Percentiles rank a stretch among this genome's conserved stretches.
Evolutionary conservation across 495 filamentous ascomycete genomes (phyloP).

Genomic region (Tuber calosporum): DNA sequence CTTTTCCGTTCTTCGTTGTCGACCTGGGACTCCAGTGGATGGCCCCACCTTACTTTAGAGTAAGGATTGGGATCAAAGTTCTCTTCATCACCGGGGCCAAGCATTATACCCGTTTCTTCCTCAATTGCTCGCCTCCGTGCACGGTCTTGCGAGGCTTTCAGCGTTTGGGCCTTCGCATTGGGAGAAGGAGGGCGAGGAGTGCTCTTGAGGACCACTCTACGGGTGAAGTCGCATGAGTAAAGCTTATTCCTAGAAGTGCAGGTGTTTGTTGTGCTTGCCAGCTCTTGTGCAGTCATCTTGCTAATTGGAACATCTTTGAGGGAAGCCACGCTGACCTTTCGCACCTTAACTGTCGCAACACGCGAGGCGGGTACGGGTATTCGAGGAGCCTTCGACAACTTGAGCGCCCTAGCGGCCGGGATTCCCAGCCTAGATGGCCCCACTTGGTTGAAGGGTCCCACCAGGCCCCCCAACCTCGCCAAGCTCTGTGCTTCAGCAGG

Average conservation of each 20-base stretch:
- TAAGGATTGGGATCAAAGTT: neutral
- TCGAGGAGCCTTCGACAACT: neutral
- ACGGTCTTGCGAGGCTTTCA: constrained; percentile 5
- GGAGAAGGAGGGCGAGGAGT: neutral
- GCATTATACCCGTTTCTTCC: neutral
- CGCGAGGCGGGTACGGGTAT: neutral
- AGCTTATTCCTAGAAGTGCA: neutral
- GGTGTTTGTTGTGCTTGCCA: neutral
- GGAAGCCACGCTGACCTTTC: neutral
- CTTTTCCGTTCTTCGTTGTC: neutral
- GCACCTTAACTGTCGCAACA: neutral
- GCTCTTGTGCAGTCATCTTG: neutral
- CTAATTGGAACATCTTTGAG: neutral
- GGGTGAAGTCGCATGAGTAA: neutral
- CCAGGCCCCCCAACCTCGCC: neutral
- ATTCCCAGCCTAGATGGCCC: neutral
- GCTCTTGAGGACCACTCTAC: neutral
- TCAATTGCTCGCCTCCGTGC: neutral
- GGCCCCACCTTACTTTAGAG: neutral
- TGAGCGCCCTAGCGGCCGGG: neutral
- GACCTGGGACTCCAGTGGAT: neutral
- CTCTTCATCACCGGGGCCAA: neutral
- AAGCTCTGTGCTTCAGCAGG: neutral
- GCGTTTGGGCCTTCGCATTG: neutral
- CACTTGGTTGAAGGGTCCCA: neutral